Evolutionary conservation across 140 eudicot species (phyloP).

Genomic region (Anethum foeniculum): DNA sequence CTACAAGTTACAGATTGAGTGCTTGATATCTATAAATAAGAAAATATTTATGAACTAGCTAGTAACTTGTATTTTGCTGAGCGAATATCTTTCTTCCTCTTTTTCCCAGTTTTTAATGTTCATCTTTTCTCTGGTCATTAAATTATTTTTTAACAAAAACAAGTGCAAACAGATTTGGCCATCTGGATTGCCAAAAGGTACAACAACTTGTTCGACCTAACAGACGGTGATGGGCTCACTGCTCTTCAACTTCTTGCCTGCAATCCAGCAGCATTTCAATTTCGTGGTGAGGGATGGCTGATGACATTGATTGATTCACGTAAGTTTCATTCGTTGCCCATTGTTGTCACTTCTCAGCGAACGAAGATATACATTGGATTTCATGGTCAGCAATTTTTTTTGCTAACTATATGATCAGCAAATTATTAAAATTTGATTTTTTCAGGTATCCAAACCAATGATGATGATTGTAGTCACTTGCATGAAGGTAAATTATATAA

Average conservation of each 20-base stretch:
- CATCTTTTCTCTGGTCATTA: neutral
- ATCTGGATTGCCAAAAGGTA: neutral
- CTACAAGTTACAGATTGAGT: too few species aligned
- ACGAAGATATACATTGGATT: neutral
- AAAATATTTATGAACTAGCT: too few species aligned
- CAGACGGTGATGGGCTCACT: neutral
- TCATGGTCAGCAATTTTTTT: neutral
- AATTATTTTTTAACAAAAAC: neutral
- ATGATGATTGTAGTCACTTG: neutral
- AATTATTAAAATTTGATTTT: neutral
- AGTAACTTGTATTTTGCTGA: neutral
- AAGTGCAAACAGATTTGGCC: neutral
- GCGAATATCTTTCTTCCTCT: neutral
- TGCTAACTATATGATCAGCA: neutral
- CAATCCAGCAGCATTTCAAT: neutral
- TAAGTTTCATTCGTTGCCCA: neutral
- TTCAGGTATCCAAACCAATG: neutral
- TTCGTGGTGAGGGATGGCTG: conserved; percentile 8
- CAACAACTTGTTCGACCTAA: neutral
- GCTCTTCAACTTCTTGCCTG: conserved; percentile 10
- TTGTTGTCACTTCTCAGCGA: neutral
- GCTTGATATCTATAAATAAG: too few species aligned
- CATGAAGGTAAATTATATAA: conserved; percentile 1
- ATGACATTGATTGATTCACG: conserved; percentile 2
- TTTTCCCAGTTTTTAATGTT: neutral